Evolutionary conservation across 768 basidiomycete species (phyloP).

Genomic region (Mycena galericulata): DNA sequence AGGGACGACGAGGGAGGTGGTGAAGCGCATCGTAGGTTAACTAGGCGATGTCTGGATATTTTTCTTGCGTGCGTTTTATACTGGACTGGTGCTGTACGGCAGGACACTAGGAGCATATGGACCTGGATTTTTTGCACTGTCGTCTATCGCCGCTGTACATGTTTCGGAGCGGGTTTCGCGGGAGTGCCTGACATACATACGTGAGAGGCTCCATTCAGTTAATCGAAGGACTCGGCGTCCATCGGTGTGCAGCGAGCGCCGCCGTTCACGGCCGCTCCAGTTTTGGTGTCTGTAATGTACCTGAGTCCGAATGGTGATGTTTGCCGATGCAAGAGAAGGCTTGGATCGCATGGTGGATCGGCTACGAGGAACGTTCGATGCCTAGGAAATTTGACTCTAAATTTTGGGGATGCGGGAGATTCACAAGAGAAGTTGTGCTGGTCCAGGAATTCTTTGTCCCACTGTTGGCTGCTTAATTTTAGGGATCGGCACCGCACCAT

Average conservation of each 20-base stretch:
- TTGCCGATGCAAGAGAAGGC: slow-evolving; percentile 14
- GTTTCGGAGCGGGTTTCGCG: slow-evolving; percentile 11
- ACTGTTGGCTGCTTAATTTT: no score
- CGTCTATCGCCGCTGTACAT: no score
- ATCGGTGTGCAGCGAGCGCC: neutral
- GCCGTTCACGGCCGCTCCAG: neutral
- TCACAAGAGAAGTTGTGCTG: no score
- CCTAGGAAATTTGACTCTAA: no score
- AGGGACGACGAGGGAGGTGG: slow-evolving; percentile 15
- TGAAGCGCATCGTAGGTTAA: slow-evolving; percentile 26
- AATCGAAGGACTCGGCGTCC: no score
- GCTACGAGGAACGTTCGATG: no score
- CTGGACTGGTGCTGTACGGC: neutral
- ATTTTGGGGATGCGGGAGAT: no score
- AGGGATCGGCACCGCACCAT: no score
- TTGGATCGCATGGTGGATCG: no score
- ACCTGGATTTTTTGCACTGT: no score
- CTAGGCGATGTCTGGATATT: neutral
- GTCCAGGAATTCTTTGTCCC: no score
- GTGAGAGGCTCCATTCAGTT: slow-evolving; percentile 22
- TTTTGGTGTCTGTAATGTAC: slow-evolving; percentile 12
- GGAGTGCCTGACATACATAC: slow-evolving; percentile 24
- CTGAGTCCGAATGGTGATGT: slow-evolving; percentile 13
- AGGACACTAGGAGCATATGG: neutral
- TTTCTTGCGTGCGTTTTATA: slow-evolving; percentile 13